These are phyloP conservation scores for Tuber indicum DNA, from an alignment of 495 filamentous ascomycete genomes.

Conservation along the genomic window DNA sequence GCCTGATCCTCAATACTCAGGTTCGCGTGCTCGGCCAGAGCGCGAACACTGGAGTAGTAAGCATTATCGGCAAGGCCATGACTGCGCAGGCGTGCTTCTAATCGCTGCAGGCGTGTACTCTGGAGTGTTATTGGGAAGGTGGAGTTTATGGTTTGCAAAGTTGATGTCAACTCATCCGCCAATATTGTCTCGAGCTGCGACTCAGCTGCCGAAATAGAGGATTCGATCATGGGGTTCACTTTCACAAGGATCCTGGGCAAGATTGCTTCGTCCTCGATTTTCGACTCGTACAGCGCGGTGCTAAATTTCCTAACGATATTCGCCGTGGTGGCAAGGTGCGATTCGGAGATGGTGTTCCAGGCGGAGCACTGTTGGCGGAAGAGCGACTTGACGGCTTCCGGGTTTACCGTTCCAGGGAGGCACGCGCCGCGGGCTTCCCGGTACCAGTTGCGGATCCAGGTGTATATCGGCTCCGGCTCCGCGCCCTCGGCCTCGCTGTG, in stretches of 20 bases:
- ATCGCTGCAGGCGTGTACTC: constrained; percentile 22
- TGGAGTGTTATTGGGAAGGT: constrained; percentile 42
- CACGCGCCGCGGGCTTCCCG: constrained; percentile 43
- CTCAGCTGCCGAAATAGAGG: constrained; percentile 18
- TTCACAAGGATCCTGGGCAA: constrained; percentile 19
- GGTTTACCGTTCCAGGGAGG: constrained; percentile 45
- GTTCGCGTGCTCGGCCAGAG: constrained; percentile 13
- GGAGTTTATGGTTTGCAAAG: constrained; percentile 44
- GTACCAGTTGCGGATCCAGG: constrained; percentile 44
- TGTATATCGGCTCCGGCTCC: constrained; percentile 26
- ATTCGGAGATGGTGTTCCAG: constrained; percentile 42
- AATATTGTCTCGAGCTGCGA: constrained; percentile 36
- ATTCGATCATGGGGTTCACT: constrained; percentile 17
- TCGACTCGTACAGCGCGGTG: constrained; percentile 8
- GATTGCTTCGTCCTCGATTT: constrained; percentile 14
- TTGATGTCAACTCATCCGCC: constrained; percentile 41
- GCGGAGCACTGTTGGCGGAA: constrained; percentile 43
- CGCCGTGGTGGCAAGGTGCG: constrained; percentile 29
- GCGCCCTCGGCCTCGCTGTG: neutral
- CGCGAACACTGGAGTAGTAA: neutral
- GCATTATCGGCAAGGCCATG: neutral
- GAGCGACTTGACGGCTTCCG: constrained; percentile 41
- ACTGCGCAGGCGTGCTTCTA: constrained; percentile 16
- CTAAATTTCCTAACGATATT: constrained; percentile 15
- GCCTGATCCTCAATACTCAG: constrained; percentile 43